Percentiles rank a stretch among this genome's conserved stretches.
Conservation (phyloP, 176 grass and related monocot genomes). For the Bonia amplexicaulis region DNA sequence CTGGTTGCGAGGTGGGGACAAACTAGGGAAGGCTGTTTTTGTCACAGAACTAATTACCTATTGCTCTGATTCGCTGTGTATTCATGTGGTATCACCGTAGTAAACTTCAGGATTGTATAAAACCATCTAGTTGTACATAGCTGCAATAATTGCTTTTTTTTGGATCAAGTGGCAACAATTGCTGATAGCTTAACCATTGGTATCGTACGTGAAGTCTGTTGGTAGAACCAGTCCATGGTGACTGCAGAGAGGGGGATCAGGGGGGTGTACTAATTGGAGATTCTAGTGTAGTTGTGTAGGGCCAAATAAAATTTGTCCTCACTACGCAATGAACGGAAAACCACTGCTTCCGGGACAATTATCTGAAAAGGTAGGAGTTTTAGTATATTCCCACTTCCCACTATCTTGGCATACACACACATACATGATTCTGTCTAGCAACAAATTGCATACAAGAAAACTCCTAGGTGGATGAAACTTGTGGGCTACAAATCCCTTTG, state of each 20-base stretch:
- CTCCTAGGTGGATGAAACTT: background rate
- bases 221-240: slow-evolving; percentile 5
- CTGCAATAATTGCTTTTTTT: background rate
- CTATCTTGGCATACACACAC: background rate
- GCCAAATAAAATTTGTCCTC: slow-evolving; percentile 31
- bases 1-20: background rate
- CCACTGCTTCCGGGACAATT: slow-evolving; percentile 26
- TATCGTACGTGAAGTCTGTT: background rate
- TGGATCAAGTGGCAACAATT: background rate
- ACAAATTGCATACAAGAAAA: background rate
- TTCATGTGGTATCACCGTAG: background rate
- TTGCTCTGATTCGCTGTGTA: background rate
- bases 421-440: slow-evolving; percentile 13
- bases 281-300: slow-evolving; percentile 32
- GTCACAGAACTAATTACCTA: background rate
- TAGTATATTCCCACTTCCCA: slow-evolving; percentile 22
- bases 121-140: background rate
- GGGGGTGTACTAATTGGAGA: slow-evolving; percentile 13
- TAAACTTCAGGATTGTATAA: background rate
- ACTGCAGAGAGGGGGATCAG: slow-evolving; percentile 15
- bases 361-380: slow-evolving; percentile 23
- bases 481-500: background rate
- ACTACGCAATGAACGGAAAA: background rate
- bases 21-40: background rate
- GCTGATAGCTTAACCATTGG: slow-evolving; percentile 6